Conservation (phyloP, 2,329 filamentous ascomycete species). For the Sclerotinia minor region DNA sequence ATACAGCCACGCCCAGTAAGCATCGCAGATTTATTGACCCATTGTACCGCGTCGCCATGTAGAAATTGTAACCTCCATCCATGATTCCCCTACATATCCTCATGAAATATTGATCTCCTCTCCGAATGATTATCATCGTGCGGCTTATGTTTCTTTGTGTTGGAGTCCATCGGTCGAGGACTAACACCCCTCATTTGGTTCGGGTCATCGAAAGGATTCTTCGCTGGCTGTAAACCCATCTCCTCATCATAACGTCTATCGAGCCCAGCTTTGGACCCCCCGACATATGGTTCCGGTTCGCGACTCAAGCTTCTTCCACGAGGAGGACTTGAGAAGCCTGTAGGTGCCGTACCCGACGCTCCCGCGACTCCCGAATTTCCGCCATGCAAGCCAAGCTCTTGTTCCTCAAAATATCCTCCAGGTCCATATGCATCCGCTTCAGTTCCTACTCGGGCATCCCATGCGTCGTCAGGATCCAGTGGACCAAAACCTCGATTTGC, state of each 20-base stretch:
- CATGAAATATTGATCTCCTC: constrained; percentile 68
- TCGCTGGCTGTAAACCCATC: constrained; percentile 45
- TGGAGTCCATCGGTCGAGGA: constrained; percentile 66
- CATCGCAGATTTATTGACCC: constrained; percentile 7
- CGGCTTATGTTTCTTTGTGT: constrained; percentile 34
- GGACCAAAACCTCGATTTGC: constrained; percentile 61
- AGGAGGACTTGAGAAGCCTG: constrained; percentile 47
- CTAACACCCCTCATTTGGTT: constrained; percentile 71
- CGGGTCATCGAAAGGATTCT: constrained; percentile 70
- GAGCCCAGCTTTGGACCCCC: constrained; percentile 45
- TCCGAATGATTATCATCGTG: constrained; percentile 61
- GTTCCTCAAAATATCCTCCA: constrained; percentile 71
- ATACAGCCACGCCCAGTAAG: constrained; percentile 2
- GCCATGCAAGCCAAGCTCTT: constrained; percentile 61
- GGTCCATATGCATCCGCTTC: constrained; percentile 66
- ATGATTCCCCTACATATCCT: constrained; percentile 57
- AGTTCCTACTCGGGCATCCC: constrained; percentile 76
- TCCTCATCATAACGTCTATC: constrained; percentile 49
- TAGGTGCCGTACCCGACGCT: constrained; percentile 45
- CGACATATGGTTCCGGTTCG: constrained; percentile 46
- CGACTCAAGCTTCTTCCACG: constrained; percentile 47
- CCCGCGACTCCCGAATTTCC: constrained; percentile 50
- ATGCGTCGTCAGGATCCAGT: constrained; percentile 81
- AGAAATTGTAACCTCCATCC: constrained; percentile 4
- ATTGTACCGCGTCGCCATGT: constrained; percentile 1